Conservation (phyloP, 768 basidiomycete genomes). For the Clathrus columnatus region DNA sequence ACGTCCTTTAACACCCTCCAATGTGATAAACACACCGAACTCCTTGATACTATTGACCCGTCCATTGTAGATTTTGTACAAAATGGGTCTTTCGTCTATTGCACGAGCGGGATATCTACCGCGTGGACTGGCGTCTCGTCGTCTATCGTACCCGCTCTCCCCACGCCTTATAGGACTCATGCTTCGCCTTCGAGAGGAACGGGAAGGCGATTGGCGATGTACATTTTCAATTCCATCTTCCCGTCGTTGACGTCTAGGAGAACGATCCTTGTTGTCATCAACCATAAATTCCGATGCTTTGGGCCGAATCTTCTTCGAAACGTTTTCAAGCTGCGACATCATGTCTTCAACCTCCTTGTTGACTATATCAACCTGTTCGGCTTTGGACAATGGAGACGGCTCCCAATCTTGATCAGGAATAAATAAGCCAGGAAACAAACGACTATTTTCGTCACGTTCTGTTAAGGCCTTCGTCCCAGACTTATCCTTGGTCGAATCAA, state of each 20-base stretch:
- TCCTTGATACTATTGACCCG: conserved; percentile 82
- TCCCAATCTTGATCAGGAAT: conserved; percentile 65
- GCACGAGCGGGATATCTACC: conserved; percentile 20
- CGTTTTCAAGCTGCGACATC: conserved; percentile 64
- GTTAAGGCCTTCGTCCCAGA: conserved; percentile 25
- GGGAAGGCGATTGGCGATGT: conserved; percentile 32
- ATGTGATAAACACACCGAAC: conserved; percentile 88
- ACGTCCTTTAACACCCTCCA: conserved; percentile 81
- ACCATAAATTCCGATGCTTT: conserved; percentile 24
- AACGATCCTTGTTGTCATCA: conserved; percentile 30
- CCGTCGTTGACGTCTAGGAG: conserved; percentile 54
- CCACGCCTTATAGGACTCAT: conserved; percentile 52
- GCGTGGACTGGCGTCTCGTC: conserved; percentile 26
- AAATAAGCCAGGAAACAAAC: conserved; percentile 87
- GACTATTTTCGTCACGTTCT: conserved; percentile 69
- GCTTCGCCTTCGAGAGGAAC: conserved; percentile 40
- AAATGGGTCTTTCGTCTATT: conserved; percentile 73
- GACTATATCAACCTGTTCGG: conserved; percentile 64
- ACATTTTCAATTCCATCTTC: conserved; percentile 23
- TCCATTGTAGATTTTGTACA: conserved; percentile 94
- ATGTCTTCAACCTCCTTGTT: conserved; percentile 87
- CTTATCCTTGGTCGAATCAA: conserved; percentile 24
- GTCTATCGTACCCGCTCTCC: conserved; percentile 20
- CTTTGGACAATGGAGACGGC: conserved; percentile 29
- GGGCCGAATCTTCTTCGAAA: conserved; percentile 53